Conservation (phyloP, 208 protist species). For the Acanthamoeba sp. region DNA sequence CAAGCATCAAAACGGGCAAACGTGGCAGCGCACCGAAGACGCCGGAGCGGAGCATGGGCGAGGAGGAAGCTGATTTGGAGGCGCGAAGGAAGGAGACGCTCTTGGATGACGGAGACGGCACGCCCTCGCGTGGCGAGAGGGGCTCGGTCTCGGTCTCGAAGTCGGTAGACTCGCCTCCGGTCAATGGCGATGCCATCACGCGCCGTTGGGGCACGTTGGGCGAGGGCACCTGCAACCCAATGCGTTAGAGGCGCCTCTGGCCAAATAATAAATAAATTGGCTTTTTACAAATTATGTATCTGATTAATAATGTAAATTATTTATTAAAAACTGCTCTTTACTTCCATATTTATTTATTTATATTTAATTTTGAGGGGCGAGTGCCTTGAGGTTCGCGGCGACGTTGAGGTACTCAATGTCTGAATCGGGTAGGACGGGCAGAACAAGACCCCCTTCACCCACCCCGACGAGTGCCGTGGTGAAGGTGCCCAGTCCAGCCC, state of each 20-base stretch:
- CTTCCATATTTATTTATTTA: too few relatives aligned
- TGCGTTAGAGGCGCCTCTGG: too few relatives aligned
- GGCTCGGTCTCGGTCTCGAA: too few relatives aligned
- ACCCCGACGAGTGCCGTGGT: not conserved
- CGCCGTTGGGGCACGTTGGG: not conserved
- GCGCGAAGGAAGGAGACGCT: not conserved
- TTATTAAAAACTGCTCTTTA: too few relatives aligned
- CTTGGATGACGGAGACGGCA: not conserved
- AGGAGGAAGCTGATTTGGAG: not conserved
- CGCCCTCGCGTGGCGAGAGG: not conserved
- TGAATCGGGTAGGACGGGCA: not conserved
- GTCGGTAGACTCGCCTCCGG: not conserved
- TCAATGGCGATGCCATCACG: not conserved
- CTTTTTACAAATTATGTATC: too few relatives aligned
- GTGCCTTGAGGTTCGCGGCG: slow-evolving; percentile 19
- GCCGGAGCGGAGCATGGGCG: not conserved
- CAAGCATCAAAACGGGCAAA: too few relatives aligned
- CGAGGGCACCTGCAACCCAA: not conserved
- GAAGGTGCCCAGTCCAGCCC: not conserved
- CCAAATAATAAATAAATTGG: too few relatives aligned
- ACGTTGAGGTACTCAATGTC: slow-evolving; percentile 50
- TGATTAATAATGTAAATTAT: too few relatives aligned
- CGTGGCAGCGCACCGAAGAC: not conserved
- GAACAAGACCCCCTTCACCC: not conserved
- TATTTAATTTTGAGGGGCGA: not conserved